Conservation (phyloP, 108 stramenopile genomes). For the Aurantiochytrium sp. region DNA sequence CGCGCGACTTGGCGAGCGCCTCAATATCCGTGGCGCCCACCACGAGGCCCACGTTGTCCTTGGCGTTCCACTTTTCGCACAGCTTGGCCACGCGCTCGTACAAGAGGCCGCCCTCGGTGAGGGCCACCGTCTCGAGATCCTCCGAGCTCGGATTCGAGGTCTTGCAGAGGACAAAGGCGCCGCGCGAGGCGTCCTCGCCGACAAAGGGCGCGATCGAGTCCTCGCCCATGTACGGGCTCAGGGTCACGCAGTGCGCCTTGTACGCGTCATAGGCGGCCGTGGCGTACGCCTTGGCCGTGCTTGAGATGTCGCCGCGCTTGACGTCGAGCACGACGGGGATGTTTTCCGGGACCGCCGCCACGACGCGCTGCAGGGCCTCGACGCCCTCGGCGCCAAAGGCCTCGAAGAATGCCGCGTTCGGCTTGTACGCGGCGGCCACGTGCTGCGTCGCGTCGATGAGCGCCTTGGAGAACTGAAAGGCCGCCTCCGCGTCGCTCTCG, state of each 20-base stretch:
- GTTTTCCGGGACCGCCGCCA: slow-evolving; percentile 61
- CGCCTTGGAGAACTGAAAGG: slow-evolving; percentile 76
- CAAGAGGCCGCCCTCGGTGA: slow-evolving; percentile 48
- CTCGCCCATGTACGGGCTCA: slow-evolving; percentile 91
- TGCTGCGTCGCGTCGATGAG: slow-evolving; percentile 80
- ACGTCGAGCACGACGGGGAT: slow-evolving; percentile 85
- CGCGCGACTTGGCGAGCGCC: slow-evolving; percentile 70
- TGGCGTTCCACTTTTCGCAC: slow-evolving; percentile 59
- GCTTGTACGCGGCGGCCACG: slow-evolving; percentile 83
- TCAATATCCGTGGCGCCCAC: slow-evolving; percentile 90
- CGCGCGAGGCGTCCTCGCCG: slow-evolving; percentile 59
- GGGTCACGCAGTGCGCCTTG: slow-evolving; percentile 82
- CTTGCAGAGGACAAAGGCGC: slow-evolving; percentile 95
- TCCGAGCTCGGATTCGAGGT: slow-evolving; percentile 92
- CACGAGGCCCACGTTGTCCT: slow-evolving; percentile 77
- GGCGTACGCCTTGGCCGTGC: slow-evolving; percentile 88
- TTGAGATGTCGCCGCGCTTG: slow-evolving; percentile 95
- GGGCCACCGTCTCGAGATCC: slow-evolving; percentile 72
- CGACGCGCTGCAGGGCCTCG: slow-evolving; percentile 67
- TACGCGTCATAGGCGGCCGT: slow-evolving; percentile 75
- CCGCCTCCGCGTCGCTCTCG: slow-evolving; percentile 54
- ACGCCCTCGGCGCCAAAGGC: slow-evolving; percentile 76
- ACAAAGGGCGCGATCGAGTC: slow-evolving; percentile 92
- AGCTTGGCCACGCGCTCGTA: slow-evolving; percentile 80
- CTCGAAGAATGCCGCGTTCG: slow-evolving; percentile 98